Percentiles rank a stretch among this genome's conserved stretches.
phyloP scores from a whole-genome alignment of 257 asterid genomes.

The Gynochthodes officinalis region DNA sequence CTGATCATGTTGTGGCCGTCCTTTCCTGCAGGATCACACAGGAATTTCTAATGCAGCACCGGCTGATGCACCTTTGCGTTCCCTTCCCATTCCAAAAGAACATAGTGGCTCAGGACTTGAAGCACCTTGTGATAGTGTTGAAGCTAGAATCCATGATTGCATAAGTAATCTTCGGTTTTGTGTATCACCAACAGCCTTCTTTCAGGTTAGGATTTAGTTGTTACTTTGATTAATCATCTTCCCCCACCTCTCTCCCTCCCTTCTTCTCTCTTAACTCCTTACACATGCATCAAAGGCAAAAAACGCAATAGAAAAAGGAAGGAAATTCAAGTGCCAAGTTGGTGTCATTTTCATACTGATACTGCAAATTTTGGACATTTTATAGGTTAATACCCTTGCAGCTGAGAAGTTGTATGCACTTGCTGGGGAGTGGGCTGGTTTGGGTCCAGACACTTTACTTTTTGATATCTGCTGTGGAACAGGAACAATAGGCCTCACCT shows the following conservation, averaged over 20 bases:
- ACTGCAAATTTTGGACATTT: conserved; percentile 17
- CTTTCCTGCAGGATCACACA: conserved; percentile 68
- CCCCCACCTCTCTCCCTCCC: background rate
- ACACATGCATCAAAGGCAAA: background rate
- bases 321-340: background rate
- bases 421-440: conserved; percentile 97
- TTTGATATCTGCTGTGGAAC: conserved; percentile 98
- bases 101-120: conserved; percentile 38
- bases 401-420: conserved; percentile 92
- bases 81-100: conserved; percentile 46
- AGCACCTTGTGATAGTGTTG: conserved; percentile 45
- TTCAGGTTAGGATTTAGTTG: conserved; percentile 58
- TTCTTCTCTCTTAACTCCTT: background rate
- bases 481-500: conserved; percentile 91
- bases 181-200: conserved; percentile 95
- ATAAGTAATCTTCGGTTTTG: conserved; percentile 71
- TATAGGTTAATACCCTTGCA: conserved; percentile 94
- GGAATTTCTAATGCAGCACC: conserved; percentile 99
- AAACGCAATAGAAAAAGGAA: background rate
- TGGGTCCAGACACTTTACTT: conserved; percentile 89
- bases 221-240: background rate
- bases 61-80: conserved; percentile 73
- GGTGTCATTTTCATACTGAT: conserved; percentile 1
- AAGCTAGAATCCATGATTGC: conserved; percentile 88
- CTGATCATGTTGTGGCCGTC: conserved; percentile 13